Base-by-base conservation (phyloP, 179 eudicot species). In the Beta lomatogona region DNA sequence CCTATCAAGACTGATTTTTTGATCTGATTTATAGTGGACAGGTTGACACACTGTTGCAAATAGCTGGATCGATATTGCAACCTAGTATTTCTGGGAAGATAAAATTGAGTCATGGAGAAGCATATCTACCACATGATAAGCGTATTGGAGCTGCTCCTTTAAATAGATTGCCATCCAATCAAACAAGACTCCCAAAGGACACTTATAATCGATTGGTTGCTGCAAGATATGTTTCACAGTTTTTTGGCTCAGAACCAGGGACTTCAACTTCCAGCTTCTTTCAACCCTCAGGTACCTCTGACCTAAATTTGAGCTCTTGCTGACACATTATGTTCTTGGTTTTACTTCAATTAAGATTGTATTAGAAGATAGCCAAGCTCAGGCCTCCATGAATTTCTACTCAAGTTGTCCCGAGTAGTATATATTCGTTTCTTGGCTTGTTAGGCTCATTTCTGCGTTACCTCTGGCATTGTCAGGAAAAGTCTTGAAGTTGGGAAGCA, bases 101-200 rank as follows among this genome's bases (percentile, higher is more conserved):
- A 79, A 97, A 94, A 86, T 72, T 97, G 81, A 93, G 99, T 86
- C 95, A 89, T 76, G 99, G 99, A 72, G 99, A 97, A 85, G 98
- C 96, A 70, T 94, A 97, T 88, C 84, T 97, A 53, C 99, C 98
- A n/a, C 99, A 97, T 86, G 99, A 97, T 86, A 97, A 97, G 86
- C 95, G 99, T 69, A 87, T 93, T 75, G 94, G 99, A 86, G 91
- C 91, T 86, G 94, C 92, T 82, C 89, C 98, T 80, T 89, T 93
- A 54, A 91, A 88, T 79, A 89, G 87, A 81, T 88, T 90, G 66
- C 86, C 91, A 61, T 88, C 97, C 76, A 90, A 83, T 77, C 94
- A 87, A 78, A 87, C 95, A 84, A 87, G 81, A 69, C 77, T 89
- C 69, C 86, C 93, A 54, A 88, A 81, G 88, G 94, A 93, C 69